Percentiles rank a stretch among this genome's conserved stretches.
phyloP scores from a whole-genome alignment of 148 eudicot genomes.

The Chenopodium album region DNA sequence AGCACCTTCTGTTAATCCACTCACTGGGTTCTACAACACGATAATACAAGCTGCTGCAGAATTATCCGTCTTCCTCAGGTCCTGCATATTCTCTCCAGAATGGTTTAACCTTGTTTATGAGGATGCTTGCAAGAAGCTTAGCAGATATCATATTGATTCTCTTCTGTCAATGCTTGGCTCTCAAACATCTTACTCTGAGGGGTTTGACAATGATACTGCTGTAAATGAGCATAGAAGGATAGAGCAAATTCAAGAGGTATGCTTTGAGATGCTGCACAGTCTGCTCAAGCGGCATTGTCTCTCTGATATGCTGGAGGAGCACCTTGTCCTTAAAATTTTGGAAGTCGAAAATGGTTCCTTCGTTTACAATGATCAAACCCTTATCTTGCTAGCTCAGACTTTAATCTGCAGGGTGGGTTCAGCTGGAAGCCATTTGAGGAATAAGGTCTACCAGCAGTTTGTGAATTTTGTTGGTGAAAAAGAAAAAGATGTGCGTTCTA shows the following conservation, averaged over 20 bases:
- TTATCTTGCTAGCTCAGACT: conserved; percentile 74
- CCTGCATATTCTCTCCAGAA: conserved; percentile 62
- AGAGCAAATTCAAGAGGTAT: conserved; percentile 59
- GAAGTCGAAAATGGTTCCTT: conserved; percentile 64
- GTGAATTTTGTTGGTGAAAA: conserved; percentile 60
- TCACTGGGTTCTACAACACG: conserved; percentile 52
- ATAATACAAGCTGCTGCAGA: conserved; percentile 76
- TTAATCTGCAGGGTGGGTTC: conserved; percentile 61
- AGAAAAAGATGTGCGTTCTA: conserved; percentile 43
- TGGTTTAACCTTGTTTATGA: conserved; percentile 62
- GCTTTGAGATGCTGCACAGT: conserved; percentile 76
- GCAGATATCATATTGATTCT: conserved; percentile 54
- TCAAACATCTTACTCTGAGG: conserved; percentile 54
- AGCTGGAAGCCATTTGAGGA: conserved; percentile 72
- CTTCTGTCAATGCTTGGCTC: conserved; percentile 62
- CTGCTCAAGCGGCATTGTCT: conserved; percentile 55
- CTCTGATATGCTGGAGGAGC: conserved; percentile 65
- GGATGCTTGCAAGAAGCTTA: conserved; percentile 63
- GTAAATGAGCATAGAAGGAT: conserved; percentile 51
- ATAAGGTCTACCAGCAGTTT: conserved; percentile 50
- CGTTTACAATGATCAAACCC: conserved; percentile 71
- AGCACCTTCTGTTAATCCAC: conserved; percentile 52
- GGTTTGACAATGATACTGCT: conserved; percentile 45
- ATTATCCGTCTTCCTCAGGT: conserved; percentile 57
- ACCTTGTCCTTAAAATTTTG: conserved; percentile 64